These are phyloP conservation scores for Infundibulicybe gibba DNA, from an alignment of 768 basidiomycete species.

Conservation along the genomic window DNA sequence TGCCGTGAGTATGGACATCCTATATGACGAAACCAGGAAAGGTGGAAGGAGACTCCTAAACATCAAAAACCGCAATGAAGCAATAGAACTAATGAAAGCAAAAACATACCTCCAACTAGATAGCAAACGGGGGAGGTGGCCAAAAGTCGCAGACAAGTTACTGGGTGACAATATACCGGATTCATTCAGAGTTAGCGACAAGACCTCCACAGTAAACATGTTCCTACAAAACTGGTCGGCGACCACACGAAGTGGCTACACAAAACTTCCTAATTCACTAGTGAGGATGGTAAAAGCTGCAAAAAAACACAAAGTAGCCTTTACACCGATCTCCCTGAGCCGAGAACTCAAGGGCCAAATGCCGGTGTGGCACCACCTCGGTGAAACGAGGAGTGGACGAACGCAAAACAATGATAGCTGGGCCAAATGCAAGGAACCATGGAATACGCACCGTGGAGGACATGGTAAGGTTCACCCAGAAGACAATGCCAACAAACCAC, in stretches of 20 bases:
- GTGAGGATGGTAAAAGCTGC: conserved; percentile 14
- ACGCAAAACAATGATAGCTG: not conserved
- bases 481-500: too few species aligned
- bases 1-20: conserved; percentile 12
- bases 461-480: too few species aligned
- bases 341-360: conserved; percentile 7
- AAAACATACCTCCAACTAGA: conserved; percentile 16
- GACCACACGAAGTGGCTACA: not conserved
- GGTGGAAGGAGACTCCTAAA: conserved; percentile 23
- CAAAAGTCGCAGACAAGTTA: conserved; percentile 18
- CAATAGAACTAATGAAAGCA: conserved; percentile 18
- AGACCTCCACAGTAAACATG: conserved; percentile 6
- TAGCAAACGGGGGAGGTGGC: conserved; percentile 28
- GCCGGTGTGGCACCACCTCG: conserved; percentile 29
- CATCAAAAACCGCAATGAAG: conserved; percentile 19
- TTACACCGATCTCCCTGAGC: conserved; percentile 9
- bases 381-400: conserved; percentile 1
- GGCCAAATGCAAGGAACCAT: conserved; percentile 1
- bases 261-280: conserved; percentile 6
- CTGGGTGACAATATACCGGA: conserved; percentile 7
- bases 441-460: conserved; percentile 13
- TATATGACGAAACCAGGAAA: conserved; percentile 9
- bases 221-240: conserved; percentile 25
- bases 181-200: conserved; percentile 1
- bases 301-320: conserved; percentile 10